Percentiles rank a stretch among this genome's conserved stretches.
Evolutionary conservation across 805 yeast genomes (phyloP).

Genomic region (Hanseniaspora lachancei): DNA sequence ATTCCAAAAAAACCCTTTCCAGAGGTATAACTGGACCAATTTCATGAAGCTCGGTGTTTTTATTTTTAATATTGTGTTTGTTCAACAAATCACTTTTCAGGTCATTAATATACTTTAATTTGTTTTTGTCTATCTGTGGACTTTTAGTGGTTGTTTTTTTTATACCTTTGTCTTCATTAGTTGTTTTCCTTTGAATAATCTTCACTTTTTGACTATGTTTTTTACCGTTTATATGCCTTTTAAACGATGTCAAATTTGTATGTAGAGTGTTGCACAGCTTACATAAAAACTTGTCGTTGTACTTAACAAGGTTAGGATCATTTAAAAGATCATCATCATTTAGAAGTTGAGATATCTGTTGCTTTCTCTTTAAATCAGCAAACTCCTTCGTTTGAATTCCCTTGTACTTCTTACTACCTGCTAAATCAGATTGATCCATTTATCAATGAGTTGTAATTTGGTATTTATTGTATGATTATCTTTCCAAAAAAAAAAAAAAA

Average conservation of each 20-base stretch:
- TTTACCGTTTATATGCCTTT: conserved; percentile 10
- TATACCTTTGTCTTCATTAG: neutral
- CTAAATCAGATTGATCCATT: conserved; percentile 13
- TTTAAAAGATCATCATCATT: neutral
- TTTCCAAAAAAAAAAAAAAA: neutral
- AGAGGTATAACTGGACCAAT: neutral
- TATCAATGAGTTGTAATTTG: neutral
- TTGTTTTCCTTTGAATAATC: neutral
- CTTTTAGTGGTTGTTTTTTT: neutral
- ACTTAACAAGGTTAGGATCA: conserved; percentile 6
- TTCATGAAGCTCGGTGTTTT: neutral
- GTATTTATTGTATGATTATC: neutral
- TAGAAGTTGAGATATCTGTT: neutral
- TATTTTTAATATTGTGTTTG: neutral
- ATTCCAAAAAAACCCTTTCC: neutral
- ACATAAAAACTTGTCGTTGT: conserved; percentile 8
- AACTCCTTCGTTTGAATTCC: conserved; percentile 9
- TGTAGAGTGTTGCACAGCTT: conserved; percentile 10
- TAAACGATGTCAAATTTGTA: conserved; percentile 4
- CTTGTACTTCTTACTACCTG: conserved; percentile 11
- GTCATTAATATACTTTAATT: neutral
- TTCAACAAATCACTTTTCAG: neutral
- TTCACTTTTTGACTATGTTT: conserved; percentile 6
- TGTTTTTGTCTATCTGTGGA: neutral
- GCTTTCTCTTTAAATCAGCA: conserved; percentile 1